These are phyloP conservation scores for Conticribra weissflogii DNA, from an alignment of 108 stramenopile genomes.

Conservation along the genomic window DNA sequence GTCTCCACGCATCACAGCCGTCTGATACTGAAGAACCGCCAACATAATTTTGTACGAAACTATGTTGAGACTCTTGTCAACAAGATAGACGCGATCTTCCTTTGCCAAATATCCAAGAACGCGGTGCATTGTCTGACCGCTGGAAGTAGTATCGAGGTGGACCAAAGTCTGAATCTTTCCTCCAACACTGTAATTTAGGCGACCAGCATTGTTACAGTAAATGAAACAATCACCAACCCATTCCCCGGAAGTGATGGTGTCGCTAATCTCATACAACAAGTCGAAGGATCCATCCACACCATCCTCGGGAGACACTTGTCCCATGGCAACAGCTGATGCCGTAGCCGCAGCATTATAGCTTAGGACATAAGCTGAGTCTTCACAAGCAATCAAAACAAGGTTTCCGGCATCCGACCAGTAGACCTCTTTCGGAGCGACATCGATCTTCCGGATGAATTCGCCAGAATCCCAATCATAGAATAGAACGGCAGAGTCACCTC, in stretches of 20 bases:
- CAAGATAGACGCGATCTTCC: constrained; percentile 96
- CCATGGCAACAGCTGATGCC: constrained; percentile 83
- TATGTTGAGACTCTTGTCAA: constrained; percentile 93
- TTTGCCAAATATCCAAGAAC: constrained; percentile 97
- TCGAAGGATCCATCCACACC: constrained; percentile 98
- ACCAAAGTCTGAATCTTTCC: constrained; percentile 97
- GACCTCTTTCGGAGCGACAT: constrained; percentile 92
- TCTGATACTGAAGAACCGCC: constrained; percentile 97
- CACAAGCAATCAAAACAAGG: constrained; percentile 90
- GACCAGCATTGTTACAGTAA: constrained; percentile 89
- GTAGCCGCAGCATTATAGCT: constrained; percentile 83
- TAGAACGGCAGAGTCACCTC: constrained; percentile 89
- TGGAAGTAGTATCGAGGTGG: constrained; percentile 89
- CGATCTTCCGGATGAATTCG: constrained; percentile 93
- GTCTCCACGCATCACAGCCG: constrained; percentile 98
- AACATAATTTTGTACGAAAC: constrained; percentile 92
- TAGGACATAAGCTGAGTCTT: constrained; percentile 93
- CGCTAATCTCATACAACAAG: constrained; percentile 90
- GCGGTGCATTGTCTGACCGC: constrained; percentile 78
- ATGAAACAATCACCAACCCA: constrained; percentile 99
- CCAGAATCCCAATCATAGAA: constrained; percentile 98
- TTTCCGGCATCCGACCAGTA: constrained; percentile 98
- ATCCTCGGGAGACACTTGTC: constrained; percentile 87
- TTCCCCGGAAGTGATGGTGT: constrained; percentile 92
- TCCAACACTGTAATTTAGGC: constrained; percentile 98